Conservation (phyloP, 2,329 filamentous ascomycete species). For the Chrysoporthe puriensis region DNA sequence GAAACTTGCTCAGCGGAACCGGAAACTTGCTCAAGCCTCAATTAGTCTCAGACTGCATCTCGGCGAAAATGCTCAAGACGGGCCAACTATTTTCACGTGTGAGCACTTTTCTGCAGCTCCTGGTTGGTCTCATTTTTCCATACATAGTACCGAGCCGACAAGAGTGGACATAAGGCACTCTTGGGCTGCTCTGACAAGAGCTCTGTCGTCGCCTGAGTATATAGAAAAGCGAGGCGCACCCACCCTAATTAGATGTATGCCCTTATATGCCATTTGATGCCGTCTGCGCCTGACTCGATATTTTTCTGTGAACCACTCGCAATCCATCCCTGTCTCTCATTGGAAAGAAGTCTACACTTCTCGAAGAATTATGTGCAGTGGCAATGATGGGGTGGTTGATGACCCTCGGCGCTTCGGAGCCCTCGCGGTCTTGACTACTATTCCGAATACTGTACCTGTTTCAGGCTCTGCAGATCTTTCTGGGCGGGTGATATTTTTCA, state of each 20-base stretch:
- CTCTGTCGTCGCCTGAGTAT: neutral
- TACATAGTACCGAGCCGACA: neutral
- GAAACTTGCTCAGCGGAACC: slow-evolving; percentile 6
- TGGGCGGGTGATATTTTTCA: neutral
- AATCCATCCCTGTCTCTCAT: neutral
- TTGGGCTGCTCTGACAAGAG: neutral
- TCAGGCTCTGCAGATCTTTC: neutral
- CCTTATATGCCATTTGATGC: neutral
- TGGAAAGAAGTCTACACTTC: neutral
- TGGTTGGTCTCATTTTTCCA: neutral
- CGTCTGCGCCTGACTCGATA: too few species aligned
- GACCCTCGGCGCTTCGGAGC: slow-evolving; percentile 8
- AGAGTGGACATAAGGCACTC: neutral
- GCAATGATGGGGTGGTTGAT: neutral
- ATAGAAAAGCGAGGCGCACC: neutral
- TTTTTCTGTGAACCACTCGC: neutral
- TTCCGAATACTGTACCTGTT: neutral
- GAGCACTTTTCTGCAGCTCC: neutral
- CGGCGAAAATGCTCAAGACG: neutral
- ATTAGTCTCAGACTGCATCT: neutral
- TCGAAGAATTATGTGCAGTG: neutral
- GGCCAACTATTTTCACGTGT: neutral
- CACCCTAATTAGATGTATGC: neutral
- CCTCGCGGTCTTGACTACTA: slow-evolving; percentile 3
- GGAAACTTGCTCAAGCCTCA: slow-evolving; percentile 4